Base-by-base conservation (phyloP, 108 stramenopile species). In the Parietichytrium sp. region DNA sequence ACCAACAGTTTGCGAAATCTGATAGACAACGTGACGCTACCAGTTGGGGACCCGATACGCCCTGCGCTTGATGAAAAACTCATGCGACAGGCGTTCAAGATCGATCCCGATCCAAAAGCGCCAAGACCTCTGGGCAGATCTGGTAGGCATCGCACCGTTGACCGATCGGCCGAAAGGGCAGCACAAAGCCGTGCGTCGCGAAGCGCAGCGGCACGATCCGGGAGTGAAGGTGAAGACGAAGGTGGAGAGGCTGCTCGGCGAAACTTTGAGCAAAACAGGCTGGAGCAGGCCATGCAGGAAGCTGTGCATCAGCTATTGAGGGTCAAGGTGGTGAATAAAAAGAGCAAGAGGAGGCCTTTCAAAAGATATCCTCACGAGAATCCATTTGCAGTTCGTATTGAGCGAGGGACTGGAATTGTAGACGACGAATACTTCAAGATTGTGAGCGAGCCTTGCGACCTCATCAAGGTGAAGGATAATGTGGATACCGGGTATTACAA, bases 311-410 rank as follows among this genome's bases (percentile, higher is more conserved):
- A 42, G 6, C 6, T 72, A 6, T 25, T 72, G 61, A 33, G 61
- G 18, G 45, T 72, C 20, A 33, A 42, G 10, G 36, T 72, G n/a
- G n/a, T n/a, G n/a, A n/a, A n/a, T n/a, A n/a, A n/a, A n/a, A n/a
- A n/a, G n/a, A n/a, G n/a, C 20, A 33, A 72, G 38, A 72, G 45
- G 33, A 18, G 6, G 0, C 61, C 61, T n/a, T 72, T 72, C 42
- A 72, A 72, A 20, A n/a, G 61, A 27, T 72, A 72, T 45, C 61
- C 61, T 45, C 45, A 45, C 61, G 61, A 72, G 38, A 72, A 72
- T 27, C 61, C 61, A 6, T 72, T 72, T 45, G 61, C 61, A 7
- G 61, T 72, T 47, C 61, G 61, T 31, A 2, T 72, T 2, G 61
- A 72, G 61, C 33, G 20, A 33, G 10, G 38, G 33, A 42, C 38